Evolutionary conservation across 1,139 yeast genomes (phyloP).

Genomic region (Chernovozyma sophiae-reginae): DNA sequence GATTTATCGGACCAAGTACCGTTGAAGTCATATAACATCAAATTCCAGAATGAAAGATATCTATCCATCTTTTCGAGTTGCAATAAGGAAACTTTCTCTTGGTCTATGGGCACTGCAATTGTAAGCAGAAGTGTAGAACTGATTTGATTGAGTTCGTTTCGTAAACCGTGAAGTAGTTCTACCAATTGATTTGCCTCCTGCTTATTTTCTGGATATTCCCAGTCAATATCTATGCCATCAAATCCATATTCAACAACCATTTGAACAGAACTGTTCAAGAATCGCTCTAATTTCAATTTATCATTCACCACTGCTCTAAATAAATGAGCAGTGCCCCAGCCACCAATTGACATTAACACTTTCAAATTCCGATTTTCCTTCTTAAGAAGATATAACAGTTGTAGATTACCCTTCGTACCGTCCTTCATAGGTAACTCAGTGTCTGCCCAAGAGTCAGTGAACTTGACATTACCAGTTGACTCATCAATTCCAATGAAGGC

Average conservation of each 20-base stretch:
- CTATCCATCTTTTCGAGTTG: conserved; percentile 51
- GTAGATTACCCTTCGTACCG: conserved; percentile 45
- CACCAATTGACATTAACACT: conserved; percentile 77
- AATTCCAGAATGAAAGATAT: conserved; percentile 66
- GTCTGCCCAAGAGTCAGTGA: conserved; percentile 71
- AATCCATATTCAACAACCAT: conserved; percentile 56
- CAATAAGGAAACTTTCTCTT: conserved; percentile 38
- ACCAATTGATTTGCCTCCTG: conserved; percentile 46
- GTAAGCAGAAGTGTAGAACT: conserved; percentile 41
- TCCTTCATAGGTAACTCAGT: conserved; percentile 36
- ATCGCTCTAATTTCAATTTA: conserved; percentile 33
- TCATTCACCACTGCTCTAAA: conserved; percentile 47
- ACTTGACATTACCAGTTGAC: conserved; percentile 47
- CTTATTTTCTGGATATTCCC: conserved; percentile 75
- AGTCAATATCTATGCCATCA: conserved; percentile 91
- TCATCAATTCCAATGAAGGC: conserved; percentile 66
- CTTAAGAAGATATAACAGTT: conserved; percentile 54
- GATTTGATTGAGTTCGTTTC: conserved; percentile 33
- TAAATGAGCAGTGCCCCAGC: conserved; percentile 64
- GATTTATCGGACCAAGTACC: conserved; percentile 69
- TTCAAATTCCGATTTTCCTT: conserved; percentile 46
- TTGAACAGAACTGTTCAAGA: conserved; percentile 48
- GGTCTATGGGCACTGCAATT: conserved; percentile 74
- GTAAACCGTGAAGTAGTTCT: conserved; percentile 39
- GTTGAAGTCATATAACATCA: conserved; percentile 86